These are phyloP conservation scores for Rhizopogon salebrosus DNA, from an alignment of 768 basidiomycete species.

Conservation along the genomic window DNA sequence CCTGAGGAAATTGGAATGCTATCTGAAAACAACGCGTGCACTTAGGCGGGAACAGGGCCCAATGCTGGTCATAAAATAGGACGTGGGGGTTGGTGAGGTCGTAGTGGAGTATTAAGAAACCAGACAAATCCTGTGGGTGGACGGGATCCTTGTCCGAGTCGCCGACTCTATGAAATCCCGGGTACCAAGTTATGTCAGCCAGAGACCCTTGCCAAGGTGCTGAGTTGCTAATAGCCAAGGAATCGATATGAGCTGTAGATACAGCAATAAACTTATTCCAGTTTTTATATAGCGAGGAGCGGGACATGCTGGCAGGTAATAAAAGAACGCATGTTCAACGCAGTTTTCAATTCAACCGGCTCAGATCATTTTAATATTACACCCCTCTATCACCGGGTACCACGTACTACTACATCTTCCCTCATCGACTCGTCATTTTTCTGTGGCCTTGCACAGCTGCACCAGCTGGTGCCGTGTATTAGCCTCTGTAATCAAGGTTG, in stretches of 20 bases:
- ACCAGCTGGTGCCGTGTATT: no score
- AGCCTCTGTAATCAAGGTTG: neutral
- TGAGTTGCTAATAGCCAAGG: neutral
- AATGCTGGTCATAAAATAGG: constrained; percentile 2
- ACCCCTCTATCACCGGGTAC: neutral
- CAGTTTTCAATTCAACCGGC: neutral
- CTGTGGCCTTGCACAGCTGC: no score
- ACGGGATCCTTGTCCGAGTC: no score
- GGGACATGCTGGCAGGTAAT: neutral
- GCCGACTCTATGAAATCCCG: neutral
- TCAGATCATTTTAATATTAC: neutral
- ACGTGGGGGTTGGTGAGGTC: neutral
- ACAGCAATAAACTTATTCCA: neutral
- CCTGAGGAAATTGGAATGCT: no score
- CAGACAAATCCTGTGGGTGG: neutral
- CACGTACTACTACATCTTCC: no score
- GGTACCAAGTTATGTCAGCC: constrained; percentile 1
- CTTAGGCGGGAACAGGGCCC: neutral
- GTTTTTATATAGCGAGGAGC: neutral
- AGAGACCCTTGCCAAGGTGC: neutral
- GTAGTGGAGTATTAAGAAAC: neutral
- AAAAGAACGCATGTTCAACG: neutral
- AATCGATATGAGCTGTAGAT: no score
- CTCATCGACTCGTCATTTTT: no score
- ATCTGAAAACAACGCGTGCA: neutral